Percentiles rank a stretch among this genome's conserved stretches.
Evolutionary conservation across 2,329 filamentous ascomycete species (phyloP).

Genomic region (Epichloe uncinata): DNA sequence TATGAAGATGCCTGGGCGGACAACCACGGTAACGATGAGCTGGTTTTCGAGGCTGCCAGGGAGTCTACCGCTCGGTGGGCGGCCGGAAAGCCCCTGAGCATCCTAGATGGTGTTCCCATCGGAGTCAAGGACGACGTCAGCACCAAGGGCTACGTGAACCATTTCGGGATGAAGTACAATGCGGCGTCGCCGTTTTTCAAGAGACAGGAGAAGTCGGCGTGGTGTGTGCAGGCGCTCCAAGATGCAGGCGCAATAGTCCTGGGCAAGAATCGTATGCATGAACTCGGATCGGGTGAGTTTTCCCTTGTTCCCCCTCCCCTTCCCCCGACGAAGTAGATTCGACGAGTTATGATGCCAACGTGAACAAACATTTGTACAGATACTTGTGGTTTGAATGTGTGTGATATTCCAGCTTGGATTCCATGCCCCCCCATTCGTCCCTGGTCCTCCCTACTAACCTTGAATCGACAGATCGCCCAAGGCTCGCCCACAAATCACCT

Average conservation of each 20-base stretch:
- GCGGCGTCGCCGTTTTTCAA: slow-evolving; percentile 37
- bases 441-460: slow-evolving; percentile 24
- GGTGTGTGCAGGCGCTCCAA: slow-evolving; percentile 58
- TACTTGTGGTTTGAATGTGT: slow-evolving; percentile 67
- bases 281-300: slow-evolving; percentile 53
- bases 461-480: slow-evolving; percentile 34
- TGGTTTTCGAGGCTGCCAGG: slow-evolving; percentile 52
- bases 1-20: slow-evolving; percentile 66
- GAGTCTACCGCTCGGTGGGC: slow-evolving; percentile 63
- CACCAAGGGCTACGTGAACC: slow-evolving; percentile 55
- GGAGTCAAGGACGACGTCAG: slow-evolving; percentile 74
- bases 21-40: slow-evolving; percentile 40
- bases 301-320: too few species aligned
- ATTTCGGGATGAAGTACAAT: slow-evolving; percentile 49
- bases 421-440: background rate
- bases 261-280: slow-evolving; percentile 71
- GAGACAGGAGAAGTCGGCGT: slow-evolving; percentile 43
- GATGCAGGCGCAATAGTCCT: slow-evolving; percentile 63
- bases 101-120: slow-evolving; percentile 72
- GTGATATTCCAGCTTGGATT: slow-evolving; percentile 6
- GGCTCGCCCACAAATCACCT: slow-evolving; percentile 70
- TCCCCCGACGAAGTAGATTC: background rate
- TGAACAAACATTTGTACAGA: slow-evolving; percentile 30
- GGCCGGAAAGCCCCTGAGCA: slow-evolving; percentile 47
- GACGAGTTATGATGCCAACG: background rate